Evolutionary conservation across 495 filamentous ascomycete species (phyloP).

Genomic region (Tuber indicum): DNA sequence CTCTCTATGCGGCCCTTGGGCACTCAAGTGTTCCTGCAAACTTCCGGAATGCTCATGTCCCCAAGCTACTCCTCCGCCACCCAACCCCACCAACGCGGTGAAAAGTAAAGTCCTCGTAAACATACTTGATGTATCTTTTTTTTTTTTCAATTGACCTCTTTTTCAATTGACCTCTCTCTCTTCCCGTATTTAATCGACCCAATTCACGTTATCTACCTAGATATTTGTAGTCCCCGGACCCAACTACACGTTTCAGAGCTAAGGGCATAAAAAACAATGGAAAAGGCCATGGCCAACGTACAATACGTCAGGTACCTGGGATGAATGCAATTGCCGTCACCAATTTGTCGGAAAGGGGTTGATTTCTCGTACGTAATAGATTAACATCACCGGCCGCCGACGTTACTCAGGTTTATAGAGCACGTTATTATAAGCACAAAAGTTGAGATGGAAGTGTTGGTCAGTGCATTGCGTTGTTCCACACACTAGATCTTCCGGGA

Average conservation of each 20-base stretch:
- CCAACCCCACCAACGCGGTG: conserved; percentile 10
- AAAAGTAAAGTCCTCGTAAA: conserved; percentile 25
- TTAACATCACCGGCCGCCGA: background rate
- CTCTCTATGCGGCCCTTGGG: conserved; percentile 47
- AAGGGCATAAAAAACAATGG: background rate
- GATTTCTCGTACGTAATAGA: conserved; percentile 3
- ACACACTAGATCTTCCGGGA: background rate
- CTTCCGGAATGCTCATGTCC: conserved; percentile 33
- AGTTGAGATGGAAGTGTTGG: background rate
- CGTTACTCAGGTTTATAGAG: background rate
- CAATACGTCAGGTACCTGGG: background rate
- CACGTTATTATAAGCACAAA: background rate
- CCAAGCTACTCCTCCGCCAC: conserved; percentile 7
- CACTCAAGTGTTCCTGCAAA: conserved; percentile 24
- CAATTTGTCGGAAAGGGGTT: background rate
- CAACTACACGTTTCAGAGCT: background rate
- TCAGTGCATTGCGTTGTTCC: background rate
- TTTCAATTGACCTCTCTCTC: background rate
- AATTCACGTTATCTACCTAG: background rate
- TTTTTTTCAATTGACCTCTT: too few species aligned
- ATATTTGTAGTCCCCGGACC: background rate
- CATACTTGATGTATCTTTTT: conserved; percentile 10
- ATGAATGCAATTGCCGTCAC: background rate
- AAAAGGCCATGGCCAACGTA: background rate
- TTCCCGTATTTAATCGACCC: background rate